These are phyloP conservation scores for Xanthoconium stramineum DNA, from an alignment of 768 basidiomycete species.

Conservation along the genomic window DNA sequence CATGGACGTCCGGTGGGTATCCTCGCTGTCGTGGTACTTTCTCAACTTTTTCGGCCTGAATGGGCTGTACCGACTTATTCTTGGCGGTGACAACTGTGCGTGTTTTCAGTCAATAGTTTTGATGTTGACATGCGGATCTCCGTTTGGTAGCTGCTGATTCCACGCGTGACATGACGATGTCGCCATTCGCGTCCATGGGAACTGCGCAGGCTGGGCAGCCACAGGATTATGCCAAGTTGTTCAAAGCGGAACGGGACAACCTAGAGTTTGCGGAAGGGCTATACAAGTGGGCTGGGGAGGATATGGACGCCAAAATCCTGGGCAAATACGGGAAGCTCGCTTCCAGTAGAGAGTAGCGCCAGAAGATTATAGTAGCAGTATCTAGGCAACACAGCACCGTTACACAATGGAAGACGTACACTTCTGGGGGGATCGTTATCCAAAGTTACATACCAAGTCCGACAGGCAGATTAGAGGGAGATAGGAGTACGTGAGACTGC, in stretches of 20 bases:
- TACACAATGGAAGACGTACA: conserved; percentile 29
- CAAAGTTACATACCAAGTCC: conserved; percentile 11
- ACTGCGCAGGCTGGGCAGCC: conserved; percentile 50
- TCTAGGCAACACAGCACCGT: conserved; percentile 14
- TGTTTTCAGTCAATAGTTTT: conserved; percentile 13
- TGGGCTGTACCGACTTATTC: conserved; percentile 89
- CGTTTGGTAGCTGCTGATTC: conserved; percentile 66
- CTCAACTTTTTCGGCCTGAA: conserved; percentile 98
- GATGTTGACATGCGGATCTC: conserved; percentile 14
- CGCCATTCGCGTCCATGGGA: conserved; percentile 60
- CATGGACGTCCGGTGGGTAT: conserved; percentile 99
- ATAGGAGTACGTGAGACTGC: conserved; percentile 20
- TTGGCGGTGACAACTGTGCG: conserved; percentile 87
- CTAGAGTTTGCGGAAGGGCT: conserved; percentile 86
- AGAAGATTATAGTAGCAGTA: conserved; percentile 18
- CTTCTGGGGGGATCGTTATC: conserved; percentile 16
- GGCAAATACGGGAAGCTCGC: conserved; percentile 68
- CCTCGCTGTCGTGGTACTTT: conserved; percentile 98
- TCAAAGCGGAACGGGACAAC: conserved; percentile 90
- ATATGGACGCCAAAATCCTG: conserved; percentile 76
- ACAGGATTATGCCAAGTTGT: conserved; percentile 87
- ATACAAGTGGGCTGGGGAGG: conserved; percentile 80
- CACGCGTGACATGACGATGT: conserved; percentile 67
- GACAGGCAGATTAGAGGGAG: conserved; percentile 26
- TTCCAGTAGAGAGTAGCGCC: conserved; percentile 22